phyloP scores from a whole-genome alignment of 2,329 filamentous ascomycete species.

The Colletotrichum tropicicola region DNA sequence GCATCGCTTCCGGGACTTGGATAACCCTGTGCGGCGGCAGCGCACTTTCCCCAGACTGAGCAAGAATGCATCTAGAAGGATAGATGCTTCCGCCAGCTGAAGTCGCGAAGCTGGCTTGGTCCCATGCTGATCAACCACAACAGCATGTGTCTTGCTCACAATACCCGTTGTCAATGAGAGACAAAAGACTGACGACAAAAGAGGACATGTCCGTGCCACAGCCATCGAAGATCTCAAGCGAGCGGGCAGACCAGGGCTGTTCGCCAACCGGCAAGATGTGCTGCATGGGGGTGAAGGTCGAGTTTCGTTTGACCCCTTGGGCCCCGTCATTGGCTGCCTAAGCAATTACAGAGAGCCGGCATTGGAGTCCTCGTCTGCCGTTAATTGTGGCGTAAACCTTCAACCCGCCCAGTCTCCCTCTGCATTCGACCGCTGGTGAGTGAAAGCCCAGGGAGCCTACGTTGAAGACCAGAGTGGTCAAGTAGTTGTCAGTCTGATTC shows the following conservation, averaged over 20 bases:
- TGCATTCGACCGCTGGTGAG: neutral
- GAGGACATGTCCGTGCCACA: constrained; percentile 22
- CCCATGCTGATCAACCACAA: neutral
- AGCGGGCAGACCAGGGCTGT: constrained; percentile 15
- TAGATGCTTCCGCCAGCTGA: neutral
- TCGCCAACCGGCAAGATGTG: constrained; percentile 14
- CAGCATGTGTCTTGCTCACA: neutral
- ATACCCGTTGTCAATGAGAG: neutral
- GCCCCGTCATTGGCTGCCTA: neutral
- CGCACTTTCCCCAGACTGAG: constrained; percentile 19
- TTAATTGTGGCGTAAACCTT: neutral
- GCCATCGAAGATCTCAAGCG: constrained; percentile 18
- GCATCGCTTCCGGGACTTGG: constrained; percentile 27
- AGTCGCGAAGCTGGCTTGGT: neutral
- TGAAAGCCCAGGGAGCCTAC: neutral
- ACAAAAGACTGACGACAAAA: neutral
- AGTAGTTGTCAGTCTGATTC: too few species aligned
- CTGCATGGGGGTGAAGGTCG: constrained; percentile 11
- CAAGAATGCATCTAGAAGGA: neutral
- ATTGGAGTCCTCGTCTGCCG: neutral
- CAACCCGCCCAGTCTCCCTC: neutral
- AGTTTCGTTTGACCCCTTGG: constrained; percentile 9
- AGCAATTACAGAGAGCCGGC: neutral
- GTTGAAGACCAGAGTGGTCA: neutral
- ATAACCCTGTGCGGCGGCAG: constrained; percentile 11